Base-by-base conservation (phyloP, 495 filamentous ascomycete species). In the Hypoxylon intermedium region DNA sequence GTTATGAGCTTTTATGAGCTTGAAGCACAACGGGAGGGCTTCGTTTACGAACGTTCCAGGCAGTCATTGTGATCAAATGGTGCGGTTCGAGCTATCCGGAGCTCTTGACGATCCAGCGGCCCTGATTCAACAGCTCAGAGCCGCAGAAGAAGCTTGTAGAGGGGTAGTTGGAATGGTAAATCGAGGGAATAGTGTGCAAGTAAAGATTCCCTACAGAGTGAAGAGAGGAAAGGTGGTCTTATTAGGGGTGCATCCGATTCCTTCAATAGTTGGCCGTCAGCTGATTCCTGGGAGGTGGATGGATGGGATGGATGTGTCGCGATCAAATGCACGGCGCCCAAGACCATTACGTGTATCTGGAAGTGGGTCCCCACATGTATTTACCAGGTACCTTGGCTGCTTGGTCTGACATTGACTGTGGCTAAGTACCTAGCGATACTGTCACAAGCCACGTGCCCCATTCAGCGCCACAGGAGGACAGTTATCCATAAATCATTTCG, bases 311-410 rank as follows among this genome's bases (percentile, higher is more conserved):
- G 21, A 53, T 21, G 28, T 53, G 43, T 64, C 49, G 60, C 60
- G 36, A 52, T 38, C 41, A 30, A 13, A 37, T 36, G 54, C 48
- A 37, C 28, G 15, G 20, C 43, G 37, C 41, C 52, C 54, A 54
- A 28, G 46, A 42, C 19, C 56, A 65, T 65, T 65, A 65, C 62
- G 62, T 65, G 62, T 65, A 52, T 65, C 33, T 9, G 38, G 26
- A 36, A 51, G 54, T 60, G 50, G 61, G 21, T 41, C 47, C 30
- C 9, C 3, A 2, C 33, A 16, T 12, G 46, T 58, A 51, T 37
- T 37, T 43, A 9, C 37, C 19, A 20, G 6, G 19, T 46, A 31
- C 40, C 45, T 36, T 12, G 11, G 15, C 34, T 42, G 18, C 40
- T 9, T 15, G 16, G 2, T 42, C 41, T 44, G 41, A 44, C 41